phyloP scores from a whole-genome alignment of 768 basidiomycete genomes.

The Lactifluus pinguis region DNA sequence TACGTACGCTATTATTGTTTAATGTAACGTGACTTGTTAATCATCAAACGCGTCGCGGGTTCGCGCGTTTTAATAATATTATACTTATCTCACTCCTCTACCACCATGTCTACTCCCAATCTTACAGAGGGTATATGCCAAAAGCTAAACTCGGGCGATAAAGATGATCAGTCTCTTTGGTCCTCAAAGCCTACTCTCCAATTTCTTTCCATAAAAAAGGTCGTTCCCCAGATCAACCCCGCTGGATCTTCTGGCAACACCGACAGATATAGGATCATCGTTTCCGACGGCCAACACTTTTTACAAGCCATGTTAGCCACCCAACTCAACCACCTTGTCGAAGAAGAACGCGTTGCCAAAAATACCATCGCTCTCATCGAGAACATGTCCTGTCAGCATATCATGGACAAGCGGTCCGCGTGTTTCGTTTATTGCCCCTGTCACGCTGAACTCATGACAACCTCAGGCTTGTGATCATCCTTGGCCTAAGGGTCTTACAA shows the following conservation, averaged over 20 bases:
- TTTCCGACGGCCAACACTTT: constrained; percentile 84
- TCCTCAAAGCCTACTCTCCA: constrained; percentile 50
- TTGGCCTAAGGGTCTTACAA: constrained; percentile 51
- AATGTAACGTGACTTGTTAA: not conserved
- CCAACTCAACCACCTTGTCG: constrained; percentile 70
- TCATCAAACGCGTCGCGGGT: constrained; percentile 10
- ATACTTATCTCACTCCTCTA: not conserved
- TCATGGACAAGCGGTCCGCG: constrained; percentile 74
- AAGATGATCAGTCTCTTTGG: constrained; percentile 20
- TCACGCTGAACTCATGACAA: constrained; percentile 1
- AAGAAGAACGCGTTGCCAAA: constrained; percentile 51
- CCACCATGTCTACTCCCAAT: not conserved
- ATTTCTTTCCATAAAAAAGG: constrained; percentile 76
- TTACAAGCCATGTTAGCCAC: constrained; percentile 94
- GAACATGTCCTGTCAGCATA: constrained; percentile 71
- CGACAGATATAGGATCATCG: constrained; percentile 70
- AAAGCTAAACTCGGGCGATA: constrained; percentile 13
- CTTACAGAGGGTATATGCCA: constrained; percentile 18
- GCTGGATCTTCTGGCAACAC: constrained; percentile 16
- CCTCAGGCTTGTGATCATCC: constrained; percentile 70
- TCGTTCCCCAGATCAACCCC: constrained; percentile 30
- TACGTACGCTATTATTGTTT: not conserved
- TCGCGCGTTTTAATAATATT: not conserved
- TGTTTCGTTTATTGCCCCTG: constrained; percentile 2
- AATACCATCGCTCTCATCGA: constrained; percentile 62